These are phyloP conservation scores for Sporothrix sp. DNA, from an alignment of 2,329 filamentous ascomycete species.

Conservation along the genomic window DNA sequence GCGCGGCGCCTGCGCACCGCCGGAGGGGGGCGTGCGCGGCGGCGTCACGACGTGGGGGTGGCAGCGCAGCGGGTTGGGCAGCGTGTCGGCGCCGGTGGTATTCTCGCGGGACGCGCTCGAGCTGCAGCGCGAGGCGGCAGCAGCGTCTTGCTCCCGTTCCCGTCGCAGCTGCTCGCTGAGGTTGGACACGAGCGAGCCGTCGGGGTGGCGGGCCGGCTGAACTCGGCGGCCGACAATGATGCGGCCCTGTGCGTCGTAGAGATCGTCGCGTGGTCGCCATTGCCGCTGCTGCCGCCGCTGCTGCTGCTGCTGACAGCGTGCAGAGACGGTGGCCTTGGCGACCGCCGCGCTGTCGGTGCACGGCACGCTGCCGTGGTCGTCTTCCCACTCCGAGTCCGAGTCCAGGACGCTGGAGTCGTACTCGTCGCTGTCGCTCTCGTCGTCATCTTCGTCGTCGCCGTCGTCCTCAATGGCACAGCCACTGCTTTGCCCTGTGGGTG, in stretches of 20 bases:
- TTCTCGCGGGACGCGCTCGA: not conserved
- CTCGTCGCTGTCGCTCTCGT: not conserved
- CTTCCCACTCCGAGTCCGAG: no score
- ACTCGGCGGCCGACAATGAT: not conserved
- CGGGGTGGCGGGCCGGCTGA: not conserved
- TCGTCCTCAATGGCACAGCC: not conserved
- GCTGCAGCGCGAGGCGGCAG: not conserved
- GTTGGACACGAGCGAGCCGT: constrained; percentile 7
- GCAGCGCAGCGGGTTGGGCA: constrained; percentile 12
- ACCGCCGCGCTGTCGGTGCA: no score
- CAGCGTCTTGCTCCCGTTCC: no score
- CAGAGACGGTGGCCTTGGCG: no score
- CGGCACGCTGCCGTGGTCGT: no score
- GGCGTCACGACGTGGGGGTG: not conserved
- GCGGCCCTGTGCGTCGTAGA: not conserved
- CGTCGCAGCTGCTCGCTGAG: constrained; percentile 4
- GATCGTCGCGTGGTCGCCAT: not conserved
- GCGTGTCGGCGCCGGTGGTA: not conserved
- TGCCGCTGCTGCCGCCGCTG: not conserved
- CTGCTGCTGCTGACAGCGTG: not conserved
- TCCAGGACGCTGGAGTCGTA: no score
- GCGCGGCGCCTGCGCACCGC: not conserved
- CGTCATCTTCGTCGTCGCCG: not conserved
- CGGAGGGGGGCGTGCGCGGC: not conserved
- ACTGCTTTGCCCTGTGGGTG: no score